Evolutionary conservation across 73 alveolate species (phyloP), one percentile per base, ranked within the genome.

Genomic region (Tetrahymena thermophila): DNA sequence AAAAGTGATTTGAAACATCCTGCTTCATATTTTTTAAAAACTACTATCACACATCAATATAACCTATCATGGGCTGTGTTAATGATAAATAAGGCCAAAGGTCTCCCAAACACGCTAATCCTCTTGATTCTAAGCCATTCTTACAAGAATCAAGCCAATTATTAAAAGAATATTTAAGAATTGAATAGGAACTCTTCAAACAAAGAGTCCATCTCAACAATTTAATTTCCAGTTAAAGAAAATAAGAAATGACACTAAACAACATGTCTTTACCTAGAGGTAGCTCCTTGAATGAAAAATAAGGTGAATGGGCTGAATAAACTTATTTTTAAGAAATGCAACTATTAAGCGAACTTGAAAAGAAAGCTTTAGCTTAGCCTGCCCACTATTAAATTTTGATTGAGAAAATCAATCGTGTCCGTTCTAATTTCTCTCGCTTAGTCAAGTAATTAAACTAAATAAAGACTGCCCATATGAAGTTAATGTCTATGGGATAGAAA

Each of bases 321-420:
- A 71, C 89, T 13, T 71, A 71, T 42, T 71, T 28, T 31, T 71
- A 71, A 71, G 89, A 71, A 31, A 71, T 71, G 89, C 31, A 71
- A 21, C 35, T 71, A 1, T 31, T 71, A 28, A 71, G 89, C n/a
- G 89, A 71, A 7, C 35, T 71, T 71, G 89, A 71, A 71, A 71
- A 71, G 89, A 71, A 71, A 21, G 89, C 89, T n/a, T 31, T 71
- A 28, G 89, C 89, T 71, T 31, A 71, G 4, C 89, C 89, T 31
- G 89, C 89, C 3, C 89, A 71, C 89, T 71, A 71, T 31, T 31
- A 71, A 71, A 71, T 71, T 31, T 31, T 71, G 31, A 71, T 71
- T 71, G 89, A 71, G 31, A 71, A 71, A 71, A 71, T 71, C 89
- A 71, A 71, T n/a, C 89, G 89, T 71, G 89, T 71, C 89, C 89